phyloP scores from a whole-genome alignment of 139 green algal genomes.

The Parachlorella kessleri region DNA sequence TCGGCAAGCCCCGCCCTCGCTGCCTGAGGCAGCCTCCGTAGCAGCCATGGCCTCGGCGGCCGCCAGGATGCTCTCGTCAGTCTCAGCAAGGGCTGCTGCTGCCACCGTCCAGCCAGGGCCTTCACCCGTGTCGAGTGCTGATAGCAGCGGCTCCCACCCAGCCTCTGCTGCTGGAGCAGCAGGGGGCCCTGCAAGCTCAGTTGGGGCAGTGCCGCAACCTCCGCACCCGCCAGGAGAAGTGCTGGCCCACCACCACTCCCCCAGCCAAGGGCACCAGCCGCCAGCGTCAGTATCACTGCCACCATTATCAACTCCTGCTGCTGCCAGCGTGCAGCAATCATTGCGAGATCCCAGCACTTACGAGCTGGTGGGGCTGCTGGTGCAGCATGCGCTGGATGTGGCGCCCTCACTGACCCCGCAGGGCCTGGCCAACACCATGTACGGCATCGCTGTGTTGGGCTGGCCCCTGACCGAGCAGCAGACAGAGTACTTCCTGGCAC shows the following conservation, averaged over 20 bases:
- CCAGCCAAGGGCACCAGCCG: not conserved
- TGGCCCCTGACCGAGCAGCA: not conserved
- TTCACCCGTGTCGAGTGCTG: too few relatives aligned
- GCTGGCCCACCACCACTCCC: not conserved
- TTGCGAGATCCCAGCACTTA: not conserved
- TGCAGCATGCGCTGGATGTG: not conserved
- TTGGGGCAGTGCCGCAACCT: not conserved
- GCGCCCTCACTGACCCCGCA: not conserved
- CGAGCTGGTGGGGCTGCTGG: not conserved
- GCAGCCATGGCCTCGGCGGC: too few relatives aligned
- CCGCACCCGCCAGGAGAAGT: not conserved
- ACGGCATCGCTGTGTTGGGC: not conserved
- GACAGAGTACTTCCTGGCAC: not conserved
- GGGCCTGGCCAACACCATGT: not conserved
- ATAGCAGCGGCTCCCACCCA: too few relatives aligned
- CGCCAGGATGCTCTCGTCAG: too few relatives aligned
- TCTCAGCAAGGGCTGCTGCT: too few relatives aligned
- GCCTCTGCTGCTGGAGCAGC: not conserved
- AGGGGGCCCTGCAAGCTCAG: not conserved
- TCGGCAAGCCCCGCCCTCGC: not conserved
- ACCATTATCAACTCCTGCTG: too few relatives aligned
- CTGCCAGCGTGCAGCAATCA: too few relatives aligned
- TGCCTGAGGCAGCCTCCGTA: not conserved
- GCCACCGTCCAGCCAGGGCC: too few relatives aligned
- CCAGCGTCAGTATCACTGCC: too few relatives aligned